Evolutionary conservation across 306 rosid species (phyloP).

Genomic region (Glycine soja): DNA sequence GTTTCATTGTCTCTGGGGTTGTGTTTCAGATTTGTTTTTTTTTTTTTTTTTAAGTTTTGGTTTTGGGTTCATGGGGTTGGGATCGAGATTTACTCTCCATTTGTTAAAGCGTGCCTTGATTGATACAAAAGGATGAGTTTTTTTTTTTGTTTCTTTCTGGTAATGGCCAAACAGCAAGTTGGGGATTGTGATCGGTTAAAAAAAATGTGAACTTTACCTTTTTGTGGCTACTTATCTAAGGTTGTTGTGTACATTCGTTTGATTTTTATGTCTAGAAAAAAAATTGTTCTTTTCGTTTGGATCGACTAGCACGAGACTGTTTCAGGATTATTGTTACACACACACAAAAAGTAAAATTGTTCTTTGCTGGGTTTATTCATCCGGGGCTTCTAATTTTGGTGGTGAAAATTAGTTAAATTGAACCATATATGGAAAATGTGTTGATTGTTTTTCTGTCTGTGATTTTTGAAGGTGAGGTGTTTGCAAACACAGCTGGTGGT

Average conservation of each 20-base stretch:
- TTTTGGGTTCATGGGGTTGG: conserved; percentile 39
- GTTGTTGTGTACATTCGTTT: conserved; percentile 7
- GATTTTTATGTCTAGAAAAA: neutral
- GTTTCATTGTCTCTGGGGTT: too few species aligned
- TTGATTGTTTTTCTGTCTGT: conserved; percentile 39
- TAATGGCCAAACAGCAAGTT: conserved; percentile 21
- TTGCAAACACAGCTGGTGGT: conserved; percentile 65
- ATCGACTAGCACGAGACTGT: neutral
- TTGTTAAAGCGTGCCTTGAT: neutral
- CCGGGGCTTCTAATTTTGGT: neutral
- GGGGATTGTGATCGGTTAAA: conserved; percentile 39
- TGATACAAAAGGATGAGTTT: neutral
- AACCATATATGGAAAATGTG: neutral
- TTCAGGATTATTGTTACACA: neutral
- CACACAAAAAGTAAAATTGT: neutral
- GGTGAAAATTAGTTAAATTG: conserved; percentile 27
- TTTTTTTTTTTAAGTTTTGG: neutral
- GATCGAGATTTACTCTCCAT: conserved; percentile 13
- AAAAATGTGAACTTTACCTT: conserved; percentile 43
- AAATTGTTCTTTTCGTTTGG: neutral
- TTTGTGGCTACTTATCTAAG: conserved; percentile 22
- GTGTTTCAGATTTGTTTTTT: neutral
- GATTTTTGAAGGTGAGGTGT: conserved; percentile 65
- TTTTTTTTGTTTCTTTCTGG: neutral
- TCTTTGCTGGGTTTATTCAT: neutral